Percentiles rank a stretch among this genome's conserved stretches.
Evolutionary conservation across 768 basidiomycete species (phyloP).

Genomic region (Candolleomyces aberdarensis): DNA sequence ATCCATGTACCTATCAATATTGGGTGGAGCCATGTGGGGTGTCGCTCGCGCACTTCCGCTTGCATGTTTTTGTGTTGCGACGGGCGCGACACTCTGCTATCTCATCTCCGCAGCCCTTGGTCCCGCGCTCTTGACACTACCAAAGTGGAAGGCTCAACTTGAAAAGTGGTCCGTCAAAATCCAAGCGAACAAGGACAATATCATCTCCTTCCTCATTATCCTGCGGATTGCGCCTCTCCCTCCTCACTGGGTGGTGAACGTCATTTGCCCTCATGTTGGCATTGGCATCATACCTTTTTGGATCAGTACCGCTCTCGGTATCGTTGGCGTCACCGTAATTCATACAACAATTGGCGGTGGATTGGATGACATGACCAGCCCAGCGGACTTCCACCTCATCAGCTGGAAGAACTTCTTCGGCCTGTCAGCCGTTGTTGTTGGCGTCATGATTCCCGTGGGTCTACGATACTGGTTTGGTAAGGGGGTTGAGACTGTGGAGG

Average conservation of each 20-base stretch:
- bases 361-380: slow-evolving; percentile 91
- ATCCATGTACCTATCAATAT: slow-evolving; percentile 96
- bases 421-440: slow-evolving; percentile 79
- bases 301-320: slow-evolving; percentile 85
- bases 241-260: slow-evolving; percentile 95
- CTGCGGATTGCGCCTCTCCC: slow-evolving; percentile 91
- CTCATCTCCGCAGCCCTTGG: slow-evolving; percentile 89
- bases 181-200: slow-evolving; percentile 71
- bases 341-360: slow-evolving; percentile 94
- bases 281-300: slow-evolving; percentile 86
- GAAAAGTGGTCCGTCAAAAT: slow-evolving; percentile 84
- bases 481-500: slow-evolving; percentile 42
- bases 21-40: slow-evolving; percentile 95
- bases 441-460: slow-evolving; percentile 92
- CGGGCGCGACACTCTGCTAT: slow-evolving; percentile 91
- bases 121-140: slow-evolving; percentile 84
- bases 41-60: slow-evolving; percentile 81
- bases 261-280: slow-evolving; percentile 89
- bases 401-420: slow-evolving; percentile 90
- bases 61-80: slow-evolving; percentile 89
- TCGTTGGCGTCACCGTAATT: slow-evolving; percentile 88
- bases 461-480: slow-evolving; percentile 79
- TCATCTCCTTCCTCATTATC: slow-evolving; percentile 92
- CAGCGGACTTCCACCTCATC: slow-evolving; percentile 90
- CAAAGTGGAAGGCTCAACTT: slow-evolving; percentile 78